Evolutionary conservation across 164 flowering plant species (phyloP).

Genomic region (Annona cherimola): DNA sequence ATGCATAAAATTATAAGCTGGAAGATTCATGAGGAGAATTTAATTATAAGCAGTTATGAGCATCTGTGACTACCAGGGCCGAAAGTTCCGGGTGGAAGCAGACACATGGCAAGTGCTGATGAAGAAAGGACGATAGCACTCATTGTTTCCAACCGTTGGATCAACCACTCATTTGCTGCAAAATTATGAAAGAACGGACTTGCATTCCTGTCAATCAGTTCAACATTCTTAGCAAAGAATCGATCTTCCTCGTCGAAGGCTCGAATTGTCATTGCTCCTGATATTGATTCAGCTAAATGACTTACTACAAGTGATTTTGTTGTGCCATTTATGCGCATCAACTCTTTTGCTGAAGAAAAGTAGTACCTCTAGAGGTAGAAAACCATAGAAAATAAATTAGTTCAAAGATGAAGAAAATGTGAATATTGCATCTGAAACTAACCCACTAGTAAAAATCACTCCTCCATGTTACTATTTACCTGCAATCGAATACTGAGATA

Average conservation of each 20-base stretch:
- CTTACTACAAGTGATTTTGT: slow-evolving; percentile 53
- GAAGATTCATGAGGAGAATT: slow-evolving; percentile 1
- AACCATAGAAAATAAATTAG: neutral
- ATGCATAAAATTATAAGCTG: neutral
- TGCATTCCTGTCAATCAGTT: slow-evolving; percentile 58
- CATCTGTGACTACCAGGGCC: slow-evolving; percentile 39
- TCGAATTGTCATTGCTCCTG: slow-evolving; percentile 68
- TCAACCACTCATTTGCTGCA: slow-evolving; percentile 81
- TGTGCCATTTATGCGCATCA: slow-evolving; percentile 71
- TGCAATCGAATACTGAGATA: slow-evolving; percentile 49
- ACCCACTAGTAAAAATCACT: neutral
- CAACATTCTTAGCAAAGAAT: slow-evolving; percentile 43
- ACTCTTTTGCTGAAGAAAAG: slow-evolving; percentile 61
- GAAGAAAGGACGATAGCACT: slow-evolving; percentile 57
- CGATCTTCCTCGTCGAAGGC: slow-evolving; percentile 59
- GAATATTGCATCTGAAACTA: neutral
- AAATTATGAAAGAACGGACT: slow-evolving; percentile 62
- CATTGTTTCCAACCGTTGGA: slow-evolving; percentile 61
- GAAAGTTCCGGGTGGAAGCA: slow-evolving; percentile 55
- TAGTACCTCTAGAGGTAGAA: slow-evolving; percentile 50
- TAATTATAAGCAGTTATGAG: too few species aligned
- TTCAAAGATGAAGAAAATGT: neutral
- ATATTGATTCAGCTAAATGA: slow-evolving; percentile 59
- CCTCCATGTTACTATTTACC: slow-evolving; percentile 36
- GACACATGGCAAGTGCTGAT: slow-evolving; percentile 57